Evolutionary conservation across 768 basidiomycete species (phyloP), one percentile per base, ranked within the genome.

Genomic region (Lactarius hengduanensis): DNA sequence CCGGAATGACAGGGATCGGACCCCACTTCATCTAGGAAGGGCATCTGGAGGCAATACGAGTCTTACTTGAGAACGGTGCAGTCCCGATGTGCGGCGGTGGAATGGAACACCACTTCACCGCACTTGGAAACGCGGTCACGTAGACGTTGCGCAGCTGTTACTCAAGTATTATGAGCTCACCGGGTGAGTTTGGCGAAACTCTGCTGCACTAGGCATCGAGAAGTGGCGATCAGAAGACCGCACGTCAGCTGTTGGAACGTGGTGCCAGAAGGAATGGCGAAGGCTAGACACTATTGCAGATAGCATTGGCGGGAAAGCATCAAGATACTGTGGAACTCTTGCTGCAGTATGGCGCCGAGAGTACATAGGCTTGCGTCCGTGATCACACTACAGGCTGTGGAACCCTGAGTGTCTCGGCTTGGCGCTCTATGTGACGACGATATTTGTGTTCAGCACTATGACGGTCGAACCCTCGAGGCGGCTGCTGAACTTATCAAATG

Each of bases 401-500:
- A 20, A 47, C 20, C 0, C 45, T 32, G 7, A 1, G 32, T 7
- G 32, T 7, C 32, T 32, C 32, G 32, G 6, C 32, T 32, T 32
- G 32, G 32, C 0, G 32, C 32, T 32, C 32, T 32, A 30, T 30
- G 32, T 32, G 32, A 32, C 32, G 6, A 32, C 32, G 32, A 32
- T 32, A 32, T 32, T 32, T 30, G 6, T 0, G 32, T 32, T 7
- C 32, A 32, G 6, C 32, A 32, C 32, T 32, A 32, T 4, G 1
- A 32, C 32, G 32, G 4, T 32, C 32, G 32, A 32, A 32, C 32
- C 32, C 32, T 32, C 32, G 32, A 32, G 32, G 32, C 70, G 50
- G 43, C 69, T 71, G 36, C 56, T 66, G 45, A 67, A 69, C 62
- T 61, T 61, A 36, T 70, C 70, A 45, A 71, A 69, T 4, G 65